Percentiles rank a stretch among this genome's conserved stretches.
These are phyloP conservation scores for Diplotaxis tenuifolia DNA, from an alignment of 345 rosid genomes.

Conservation along the genomic window DNA sequence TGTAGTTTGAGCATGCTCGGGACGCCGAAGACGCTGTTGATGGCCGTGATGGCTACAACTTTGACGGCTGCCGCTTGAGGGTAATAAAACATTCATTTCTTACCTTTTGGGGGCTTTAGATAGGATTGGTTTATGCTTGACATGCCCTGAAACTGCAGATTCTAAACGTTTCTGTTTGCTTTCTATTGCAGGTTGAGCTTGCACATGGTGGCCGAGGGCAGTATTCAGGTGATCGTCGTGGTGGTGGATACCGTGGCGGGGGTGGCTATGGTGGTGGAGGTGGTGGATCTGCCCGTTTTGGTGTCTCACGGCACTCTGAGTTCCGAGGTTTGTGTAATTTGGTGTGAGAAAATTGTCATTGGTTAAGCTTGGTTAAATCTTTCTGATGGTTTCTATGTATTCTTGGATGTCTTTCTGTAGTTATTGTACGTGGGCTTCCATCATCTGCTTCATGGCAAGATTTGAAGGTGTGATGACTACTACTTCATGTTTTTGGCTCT, in stretches of 20 bases:
- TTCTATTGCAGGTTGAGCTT: slow-evolving; percentile 86
- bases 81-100: slow-evolving; percentile 35
- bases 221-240: slow-evolving; percentile 71
- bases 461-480: slow-evolving; percentile 59
- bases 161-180: background rate
- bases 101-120: background rate
- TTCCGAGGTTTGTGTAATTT: slow-evolving; percentile 63
- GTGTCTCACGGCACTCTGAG: slow-evolving; percentile 81
- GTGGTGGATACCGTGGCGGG: slow-evolving; percentile 49
- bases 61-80: slow-evolving; percentile 73
- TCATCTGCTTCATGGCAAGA: slow-evolving; percentile 99
- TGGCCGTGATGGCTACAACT: slow-evolving; percentile 84
- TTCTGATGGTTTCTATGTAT: background rate
- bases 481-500: background rate
- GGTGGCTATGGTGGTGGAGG: slow-evolving; percentile 32
- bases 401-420: slow-evolving; percentile 41
- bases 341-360: background rate
- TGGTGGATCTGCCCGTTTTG: slow-evolving; percentile 52
- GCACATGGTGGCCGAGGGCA: slow-evolving; percentile 98
- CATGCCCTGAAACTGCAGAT: background rate
- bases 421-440: slow-evolving; percentile 82
- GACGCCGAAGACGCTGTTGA: slow-evolving; percentile 80
- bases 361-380: background rate
- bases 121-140: background rate
- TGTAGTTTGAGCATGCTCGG: slow-evolving; percentile 56